Conservation (phyloP, 352 stramenopile species). For the Pythium phragmitis region DNA sequence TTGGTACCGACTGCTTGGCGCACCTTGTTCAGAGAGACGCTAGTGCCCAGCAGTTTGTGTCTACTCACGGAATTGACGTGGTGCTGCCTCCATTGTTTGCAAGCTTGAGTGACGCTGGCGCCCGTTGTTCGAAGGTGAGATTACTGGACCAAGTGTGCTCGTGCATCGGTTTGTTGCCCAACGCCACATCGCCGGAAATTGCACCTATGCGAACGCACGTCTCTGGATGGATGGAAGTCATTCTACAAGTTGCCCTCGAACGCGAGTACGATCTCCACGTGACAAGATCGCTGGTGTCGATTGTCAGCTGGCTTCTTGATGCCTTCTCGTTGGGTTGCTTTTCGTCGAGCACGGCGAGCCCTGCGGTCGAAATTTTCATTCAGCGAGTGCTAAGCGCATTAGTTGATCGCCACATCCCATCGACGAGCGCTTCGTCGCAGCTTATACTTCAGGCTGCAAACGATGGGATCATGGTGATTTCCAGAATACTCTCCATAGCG, state of each 20-base stretch:
- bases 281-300: neutral
- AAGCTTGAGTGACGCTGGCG: neutral
- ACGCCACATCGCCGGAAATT: neutral
- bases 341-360: neutral
- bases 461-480: neutral
- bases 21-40: conserved; percentile 1
- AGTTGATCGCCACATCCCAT: neutral
- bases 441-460: neutral
- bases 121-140: neutral
- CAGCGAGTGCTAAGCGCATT: neutral
- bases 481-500: neutral
- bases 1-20: neutral
- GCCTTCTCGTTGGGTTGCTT: neutral
- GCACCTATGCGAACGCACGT: neutral
- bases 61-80: neutral
- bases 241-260: neutral
- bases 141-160: neutral
- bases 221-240: neutral
- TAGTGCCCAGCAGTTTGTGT: neutral
- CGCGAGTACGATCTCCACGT: neutral
- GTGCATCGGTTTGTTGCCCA: neutral
- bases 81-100: neutral
- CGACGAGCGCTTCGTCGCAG: neutral
- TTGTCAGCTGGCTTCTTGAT: neutral
- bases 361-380: neutral